Evolutionary conservation across 331 rosid species (phyloP).

Genomic region (Quercus lobata): DNA sequence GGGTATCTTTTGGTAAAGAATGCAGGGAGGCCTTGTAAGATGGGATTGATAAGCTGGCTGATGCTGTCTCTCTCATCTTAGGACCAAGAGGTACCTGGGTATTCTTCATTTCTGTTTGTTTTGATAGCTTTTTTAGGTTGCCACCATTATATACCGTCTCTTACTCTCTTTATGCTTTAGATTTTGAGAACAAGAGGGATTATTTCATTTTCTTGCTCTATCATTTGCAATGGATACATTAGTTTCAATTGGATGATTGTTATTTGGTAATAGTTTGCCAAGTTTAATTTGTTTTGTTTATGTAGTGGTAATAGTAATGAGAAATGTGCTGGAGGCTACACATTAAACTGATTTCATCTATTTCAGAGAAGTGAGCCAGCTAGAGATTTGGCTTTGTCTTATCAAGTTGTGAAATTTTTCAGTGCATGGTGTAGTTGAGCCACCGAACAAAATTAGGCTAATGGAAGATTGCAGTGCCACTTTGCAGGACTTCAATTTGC

Average conservation of each 20-base stretch:
- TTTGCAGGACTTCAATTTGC: too few relatives aligned
- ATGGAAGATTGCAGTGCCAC: too few relatives aligned
- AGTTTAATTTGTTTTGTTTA: background rate
- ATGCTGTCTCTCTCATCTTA: constrained; percentile 85
- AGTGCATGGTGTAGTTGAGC: too few relatives aligned
- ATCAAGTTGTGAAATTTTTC: too few relatives aligned
- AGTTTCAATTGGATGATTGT: background rate
- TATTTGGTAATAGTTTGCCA: background rate
- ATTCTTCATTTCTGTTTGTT: background rate
- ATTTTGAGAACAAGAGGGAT: too few relatives aligned
- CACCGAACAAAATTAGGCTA: too few relatives aligned
- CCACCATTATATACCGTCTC: background rate
- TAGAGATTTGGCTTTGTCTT: too few relatives aligned
- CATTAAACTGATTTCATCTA: background rate
- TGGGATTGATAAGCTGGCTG: constrained; percentile 92
- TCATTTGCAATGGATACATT: background rate
- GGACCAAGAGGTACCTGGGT: constrained; percentile 78
- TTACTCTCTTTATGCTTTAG: background rate
- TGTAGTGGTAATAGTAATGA: background rate
- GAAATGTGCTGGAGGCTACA: background rate
- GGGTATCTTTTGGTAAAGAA: constrained; percentile 62
- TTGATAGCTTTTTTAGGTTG: background rate
- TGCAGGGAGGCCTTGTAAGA: constrained; percentile 60
- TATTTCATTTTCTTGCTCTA: background rate
- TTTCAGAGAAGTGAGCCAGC: background rate